Base-by-base conservation (phyloP, 116 monocot species). In the Zostera marina region DNA sequence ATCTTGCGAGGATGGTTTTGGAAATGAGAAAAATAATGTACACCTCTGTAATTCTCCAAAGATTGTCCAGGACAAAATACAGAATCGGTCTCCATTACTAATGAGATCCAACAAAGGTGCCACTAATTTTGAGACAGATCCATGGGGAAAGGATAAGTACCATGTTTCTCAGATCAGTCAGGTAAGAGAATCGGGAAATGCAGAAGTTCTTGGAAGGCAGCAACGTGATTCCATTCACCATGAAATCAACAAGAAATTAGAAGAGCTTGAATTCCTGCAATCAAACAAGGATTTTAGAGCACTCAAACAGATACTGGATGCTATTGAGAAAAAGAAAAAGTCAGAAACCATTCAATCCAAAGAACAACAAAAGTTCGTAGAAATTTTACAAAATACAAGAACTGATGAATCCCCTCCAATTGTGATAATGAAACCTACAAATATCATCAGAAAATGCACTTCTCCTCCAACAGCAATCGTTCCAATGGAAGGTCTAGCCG, bases 261-360 rank as follows among this genome's bases (percentile, higher is more conserved):
- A 78, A 44, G 77, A 89, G 20, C 73, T 90, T 10, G 87, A 87
- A 52, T 78, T 86, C 54, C 66, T 64, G 47, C 78, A 86, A 23
- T 81, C 86, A 22, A 83, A 81, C 59, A 80, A 79, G 66, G 91
- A 98, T 45, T 71, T 90, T 44, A 80, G 98, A 63, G 91, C 83
- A 42, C 91, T 98, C 44, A 90, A 98, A 54, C 91, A 87, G 58
- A 98, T 98, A 59, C 54, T 98, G 61, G 81, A 98, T 66, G 71
- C 91, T 5, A 98, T 85, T 64, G 70, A 78, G 43, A 78, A 76
- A 14, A 91, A 99, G 25, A 81, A 87, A 45, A 22, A 79, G n/a
- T 42, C 77, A 44, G 72, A 87, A 51, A 59, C 59, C 19, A 71
- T 69, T 56, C 76, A 69, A 69, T 58, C 22, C 20, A 65, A 71